A percentile compares a stretch with the other conserved stretches of the same genome.
phyloP scores from a whole-genome alignment of 2,329 filamentous ascomycete genomes.

The Paracamarosporium sp. region DNA sequence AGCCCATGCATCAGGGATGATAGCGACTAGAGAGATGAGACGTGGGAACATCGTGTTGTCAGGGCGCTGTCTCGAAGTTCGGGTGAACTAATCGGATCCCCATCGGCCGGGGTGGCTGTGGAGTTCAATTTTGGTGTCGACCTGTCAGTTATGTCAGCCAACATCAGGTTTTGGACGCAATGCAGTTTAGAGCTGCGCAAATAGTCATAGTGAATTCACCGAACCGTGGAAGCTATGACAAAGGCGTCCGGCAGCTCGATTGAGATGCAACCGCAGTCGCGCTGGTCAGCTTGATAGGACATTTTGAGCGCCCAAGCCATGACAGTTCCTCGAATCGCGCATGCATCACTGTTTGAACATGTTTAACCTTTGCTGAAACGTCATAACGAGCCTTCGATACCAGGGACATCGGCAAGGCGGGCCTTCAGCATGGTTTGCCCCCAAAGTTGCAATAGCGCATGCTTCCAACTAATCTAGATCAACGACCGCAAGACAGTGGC shows the following conservation, averaged over 20 bases:
- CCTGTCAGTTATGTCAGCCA: conserved; percentile 45
- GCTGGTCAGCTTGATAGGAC: conserved; percentile 10
- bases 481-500: background rate
- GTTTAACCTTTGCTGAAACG: conserved; percentile 4
- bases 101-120: conserved; percentile 43
- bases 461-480: background rate
- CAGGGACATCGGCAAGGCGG: conserved; percentile 2
- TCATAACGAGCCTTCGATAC: conserved; percentile 2
- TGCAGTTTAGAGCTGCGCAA: conserved; percentile 22
- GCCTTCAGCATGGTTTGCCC: background rate
- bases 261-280: conserved; percentile 3
- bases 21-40: conserved; percentile 46
- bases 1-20: conserved; percentile 44
- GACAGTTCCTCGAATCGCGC: background rate
- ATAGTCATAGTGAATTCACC: conserved; percentile 25
- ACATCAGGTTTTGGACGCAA: conserved; percentile 27
- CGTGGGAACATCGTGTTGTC: conserved; percentile 33
- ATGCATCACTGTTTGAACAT: conserved; percentile 11
- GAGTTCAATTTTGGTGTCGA: conserved; percentile 31
- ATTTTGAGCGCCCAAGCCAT: conserved; percentile 13
- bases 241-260: conserved; percentile 14
- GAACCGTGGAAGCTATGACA: conserved; percentile 15
- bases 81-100: conserved; percentile 46
- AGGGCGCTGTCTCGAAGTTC: conserved; percentile 47
- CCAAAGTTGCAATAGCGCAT: background rate